Base-by-base conservation (phyloP, 1,284 basidiomycete species). In the Neotropicomus parvogracilis region DNA sequence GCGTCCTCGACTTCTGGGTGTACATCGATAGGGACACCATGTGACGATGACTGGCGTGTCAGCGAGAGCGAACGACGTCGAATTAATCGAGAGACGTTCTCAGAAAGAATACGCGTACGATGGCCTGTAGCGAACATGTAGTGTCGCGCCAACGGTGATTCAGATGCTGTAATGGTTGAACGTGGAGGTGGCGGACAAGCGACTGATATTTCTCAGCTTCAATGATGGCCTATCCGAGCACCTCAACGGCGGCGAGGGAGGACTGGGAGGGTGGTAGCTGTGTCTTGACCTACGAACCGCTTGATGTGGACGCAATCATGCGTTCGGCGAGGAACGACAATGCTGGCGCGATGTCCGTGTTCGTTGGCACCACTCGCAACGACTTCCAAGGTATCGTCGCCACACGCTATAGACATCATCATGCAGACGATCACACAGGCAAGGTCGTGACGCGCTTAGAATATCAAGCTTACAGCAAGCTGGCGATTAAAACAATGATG, bases 1-100 rank as follows among this genome's bases (percentile, higher is more conserved):
- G 91, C 91, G 55, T 91, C 78, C 56, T 85, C 72, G 26, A 91
- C 85, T 66, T 95, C 91, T 12, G 87, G 83, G 53, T 86, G 84
- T 24, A 90, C 63, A 62, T 89, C 86, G 9, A 88, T 60, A n/a
- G 77, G 74, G 19, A 70, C 65, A 32, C 52, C 57, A 16, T 51
- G 53, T 3, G 20, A 32, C 20, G 28, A 27, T 12, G 46, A 45
- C 14, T 21, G 32, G 28, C 11, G 43, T 6, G 43, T 8, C 14
- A 50, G 38, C 28, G 50, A 48, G 33, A 49, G 33, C 9, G 29
- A 42, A 38, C 46, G 49, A 27, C 44, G 44, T 21, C 46, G 53
- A 48, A 37, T 1, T 13, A 31, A 24, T 34, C 46, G 52, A 43
- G 39, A 51, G 41, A 49, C 10, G 35, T 16, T 46, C 19, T 38